Evolutionary conservation across 73 alveolate species (phyloP), one percentile per base, ranked within the genome.

Genomic region (Symbiodinium pilosum): DNA sequence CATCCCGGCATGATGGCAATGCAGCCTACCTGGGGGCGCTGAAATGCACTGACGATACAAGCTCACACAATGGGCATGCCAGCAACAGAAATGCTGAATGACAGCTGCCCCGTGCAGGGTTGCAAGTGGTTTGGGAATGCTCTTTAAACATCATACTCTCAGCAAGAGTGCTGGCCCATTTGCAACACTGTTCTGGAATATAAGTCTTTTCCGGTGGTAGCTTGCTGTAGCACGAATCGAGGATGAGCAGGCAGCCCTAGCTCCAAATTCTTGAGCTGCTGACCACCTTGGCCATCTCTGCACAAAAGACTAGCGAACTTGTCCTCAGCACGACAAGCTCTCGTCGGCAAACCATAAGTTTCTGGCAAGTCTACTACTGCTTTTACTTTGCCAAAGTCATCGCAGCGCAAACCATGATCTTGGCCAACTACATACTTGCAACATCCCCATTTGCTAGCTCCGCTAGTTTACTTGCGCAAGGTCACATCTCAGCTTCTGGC

Each of bases 241-340:
- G n/a, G n/a, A n/a, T n/a, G n/a, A n/a, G n/a, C 59, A 47, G 14
- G 59, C 59, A 6, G 59, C 59, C 6, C 59, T 26, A 64, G n/a
- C n/a, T n/a, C n/a, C n/a, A n/a, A n/a, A n/a, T n/a, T n/a, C n/a
- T n/a, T n/a, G n/a, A 36, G 86, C 47, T 36, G 77, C 88, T 8
- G 39, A 30, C 96, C 14, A 91, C 77, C 39, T 91, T 91, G 73
- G 96, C 34, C 87, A 91, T 3, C 40, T 91, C 96, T 7, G 96
- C 96, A 26, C 88, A 68, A 43, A 91, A 43, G 52, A 91, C 96
- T 8, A 91, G 44, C 41, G 96, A 91, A 32, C 96, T 91, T 20
- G 96, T 91, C 96, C 96, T 91, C 24, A 47, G 85, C 43, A 39
- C 6, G 34, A 54, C 32, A 69, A 69, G 39, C 84, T 21, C 6